phyloP scores from a whole-genome alignment of 2,329 filamentous ascomycete genomes.

The Helicocarpus griseus region DNA sequence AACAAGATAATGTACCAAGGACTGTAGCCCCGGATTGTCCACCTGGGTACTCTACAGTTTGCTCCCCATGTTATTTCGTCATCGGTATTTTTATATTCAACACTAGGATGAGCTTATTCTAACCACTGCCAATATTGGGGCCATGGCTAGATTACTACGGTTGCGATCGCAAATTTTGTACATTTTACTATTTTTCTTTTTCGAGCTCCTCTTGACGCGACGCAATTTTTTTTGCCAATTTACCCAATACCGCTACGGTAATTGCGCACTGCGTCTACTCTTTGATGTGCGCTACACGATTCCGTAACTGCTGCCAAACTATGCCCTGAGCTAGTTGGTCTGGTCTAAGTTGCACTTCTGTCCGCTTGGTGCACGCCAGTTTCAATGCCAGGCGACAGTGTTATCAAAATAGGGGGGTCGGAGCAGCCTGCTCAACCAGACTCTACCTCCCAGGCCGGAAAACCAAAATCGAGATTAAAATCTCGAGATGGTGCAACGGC shows the following conservation, averaged over 20 bases:
- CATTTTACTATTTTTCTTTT: not conserved
- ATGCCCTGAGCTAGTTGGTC: not conserved
- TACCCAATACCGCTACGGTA: not conserved
- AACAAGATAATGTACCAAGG: not conserved
- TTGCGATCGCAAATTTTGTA: no score
- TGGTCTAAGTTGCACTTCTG: not conserved
- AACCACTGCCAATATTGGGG: not conserved
- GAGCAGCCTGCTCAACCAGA: not conserved
- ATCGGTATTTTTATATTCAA: not conserved
- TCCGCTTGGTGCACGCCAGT: not conserved
- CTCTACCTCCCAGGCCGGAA: slow-evolving; percentile 9
- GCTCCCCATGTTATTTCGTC: not conserved
- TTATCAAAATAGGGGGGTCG: not conserved
- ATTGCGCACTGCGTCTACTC: not conserved
- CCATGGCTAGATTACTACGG: not conserved
- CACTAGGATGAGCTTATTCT: not conserved
- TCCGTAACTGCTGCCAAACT: not conserved
- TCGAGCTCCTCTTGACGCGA: not conserved
- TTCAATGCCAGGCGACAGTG: not conserved
- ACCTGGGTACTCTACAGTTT: not conserved
- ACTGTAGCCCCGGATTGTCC: not conserved
- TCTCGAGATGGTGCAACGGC: slow-evolving; percentile 17
- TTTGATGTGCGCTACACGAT: not conserved
- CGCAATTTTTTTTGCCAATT: not conserved
- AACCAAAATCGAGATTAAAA: slow-evolving; percentile 23